Percentiles rank a stretch among this genome's conserved stretches.
Conservation (phyloP, 2,329 filamentous ascomycete genomes). For the Aspergillus latus region DNA sequence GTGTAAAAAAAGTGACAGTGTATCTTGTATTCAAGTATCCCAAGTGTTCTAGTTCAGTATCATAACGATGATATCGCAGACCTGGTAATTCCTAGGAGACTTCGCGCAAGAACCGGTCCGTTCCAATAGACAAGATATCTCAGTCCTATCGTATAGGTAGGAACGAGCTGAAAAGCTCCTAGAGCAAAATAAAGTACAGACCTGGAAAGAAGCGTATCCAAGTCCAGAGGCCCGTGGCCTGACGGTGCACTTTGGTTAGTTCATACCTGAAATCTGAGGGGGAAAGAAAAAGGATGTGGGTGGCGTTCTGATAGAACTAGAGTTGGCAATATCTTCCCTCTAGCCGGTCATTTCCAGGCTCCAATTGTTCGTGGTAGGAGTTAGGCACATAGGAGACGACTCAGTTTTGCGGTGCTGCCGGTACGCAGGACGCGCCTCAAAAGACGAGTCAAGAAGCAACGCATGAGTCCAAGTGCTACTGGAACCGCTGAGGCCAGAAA, state of each 20-base stretch:
- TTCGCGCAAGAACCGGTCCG: neutral
- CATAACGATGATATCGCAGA: slow-evolving; percentile 13
- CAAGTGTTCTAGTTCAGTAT: slow-evolving; percentile 7
- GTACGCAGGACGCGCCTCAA: slow-evolving; percentile 2
- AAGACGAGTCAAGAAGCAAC: slow-evolving; percentile 14
- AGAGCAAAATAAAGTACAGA: slow-evolving; percentile 1
- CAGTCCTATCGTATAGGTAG: neutral
- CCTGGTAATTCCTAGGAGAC: slow-evolving; percentile 3
- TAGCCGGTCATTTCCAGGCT: neutral
- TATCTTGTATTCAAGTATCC: neutral
- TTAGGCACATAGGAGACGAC: slow-evolving; percentile 25
- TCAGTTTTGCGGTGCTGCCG: slow-evolving; percentile 23
- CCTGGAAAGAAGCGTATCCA: neutral
- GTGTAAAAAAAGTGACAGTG: neutral
- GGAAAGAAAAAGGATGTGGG: neutral
- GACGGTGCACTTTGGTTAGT: neutral
- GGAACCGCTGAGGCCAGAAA: slow-evolving; percentile 1
- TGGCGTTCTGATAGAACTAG: no score
- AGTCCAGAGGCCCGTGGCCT: neutral
- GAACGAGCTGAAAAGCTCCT: neutral
- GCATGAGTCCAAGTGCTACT: slow-evolving; percentile 17
- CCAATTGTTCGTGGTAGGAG: slow-evolving; percentile 10
- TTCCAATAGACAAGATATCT: neutral
- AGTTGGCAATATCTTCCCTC: neutral
- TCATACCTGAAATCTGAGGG: neutral